Evolutionary conservation across 441 rosid species (phyloP).

Genomic region (Corymbia calophylla): DNA sequence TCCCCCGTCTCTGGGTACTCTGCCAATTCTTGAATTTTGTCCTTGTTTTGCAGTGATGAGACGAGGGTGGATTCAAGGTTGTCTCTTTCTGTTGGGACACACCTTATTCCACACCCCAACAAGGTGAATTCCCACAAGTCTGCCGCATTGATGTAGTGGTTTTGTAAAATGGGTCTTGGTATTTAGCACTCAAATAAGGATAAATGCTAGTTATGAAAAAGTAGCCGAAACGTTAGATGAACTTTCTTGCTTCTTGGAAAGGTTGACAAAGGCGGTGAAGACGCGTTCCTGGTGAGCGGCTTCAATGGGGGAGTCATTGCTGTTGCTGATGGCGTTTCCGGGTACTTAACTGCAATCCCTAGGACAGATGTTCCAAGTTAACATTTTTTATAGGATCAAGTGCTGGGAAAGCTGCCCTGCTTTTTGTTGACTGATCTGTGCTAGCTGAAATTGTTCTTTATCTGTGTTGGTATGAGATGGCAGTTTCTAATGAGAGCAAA

Average conservation of each 20-base stretch:
- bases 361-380: not conserved
- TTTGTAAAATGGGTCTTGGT: not conserved
- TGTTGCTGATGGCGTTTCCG: slow-evolving; percentile 93
- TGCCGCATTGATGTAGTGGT: not conserved
- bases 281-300: slow-evolving; percentile 73
- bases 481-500: not conserved
- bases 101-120: slow-evolving; percentile 77
- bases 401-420: not conserved
- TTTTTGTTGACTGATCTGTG: not conserved
- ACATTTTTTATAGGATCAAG: not conserved
- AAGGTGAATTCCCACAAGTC: slow-evolving; percentile 40
- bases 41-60: not conserved
- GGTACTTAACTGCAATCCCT: slow-evolving; percentile 26
- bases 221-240: not conserved
- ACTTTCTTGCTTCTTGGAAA: slow-evolving; percentile 7
- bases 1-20: not conserved
- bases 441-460: not conserved
- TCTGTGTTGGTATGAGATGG: not conserved
- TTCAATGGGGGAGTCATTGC: slow-evolving; percentile 77
- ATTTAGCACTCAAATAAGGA: not conserved
- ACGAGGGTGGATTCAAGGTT: slow-evolving; percentile 10
- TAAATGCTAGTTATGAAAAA: not conserved
- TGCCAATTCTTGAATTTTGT: not conserved
- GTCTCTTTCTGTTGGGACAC: slow-evolving; percentile 54
- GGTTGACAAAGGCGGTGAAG: slow-evolving; percentile 92